Base-by-base conservation (phyloP, 2,329 filamentous ascomycete species). In the Xylariales sp. region DNA sequence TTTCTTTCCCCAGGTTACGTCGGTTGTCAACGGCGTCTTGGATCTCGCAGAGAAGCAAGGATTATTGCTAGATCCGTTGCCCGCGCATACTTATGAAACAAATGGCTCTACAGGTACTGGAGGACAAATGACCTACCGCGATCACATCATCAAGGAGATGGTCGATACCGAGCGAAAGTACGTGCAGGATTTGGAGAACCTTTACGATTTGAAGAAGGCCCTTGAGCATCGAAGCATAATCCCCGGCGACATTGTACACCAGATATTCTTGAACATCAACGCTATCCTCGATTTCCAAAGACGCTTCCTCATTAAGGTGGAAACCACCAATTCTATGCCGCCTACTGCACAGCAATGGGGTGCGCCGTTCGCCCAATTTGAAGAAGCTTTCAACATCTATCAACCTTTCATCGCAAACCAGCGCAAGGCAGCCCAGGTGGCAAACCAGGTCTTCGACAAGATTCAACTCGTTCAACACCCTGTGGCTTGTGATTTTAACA, bases 391-490 rank as follows among this genome's bases (percentile, higher is more conserved):
- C 61, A 81, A 84, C 45, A 90, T 95, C 43, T 98, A 98, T 59
- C 88, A 95, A 54, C 90, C 90, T 2, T 98, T 97, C 54, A 97
- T 97, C 51, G 88, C 93, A 23, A 98, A 98, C 56, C 91, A 96
- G 65, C 82, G 88, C 49, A 90, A 88, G 57, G 94, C 91, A 41
- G 89, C 91, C 37, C 78, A 84, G 49, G 78, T 87, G n/a, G 90
- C 89, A 12, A 81, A 86, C 50, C 76, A 83, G 42, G 83, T 91
- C 43, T 96, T 94, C 60, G 85, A 93, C 52, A 94, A 93, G 60
- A 88, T 97, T 37, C 77, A 78, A 48, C 66, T 77, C 21, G 87
- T 87, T 29, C 84, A 77, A 35, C 88, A 81, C 37, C 80, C 74
- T 49, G 93, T 96, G 55, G 88, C 93, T 5, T 83, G 87, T 44